Evolutionary conservation across 129 eudicot genomes (phyloP), one percentile per base, ranked within the genome.

Genomic region (Chrysanthemum seticuspe): DNA sequence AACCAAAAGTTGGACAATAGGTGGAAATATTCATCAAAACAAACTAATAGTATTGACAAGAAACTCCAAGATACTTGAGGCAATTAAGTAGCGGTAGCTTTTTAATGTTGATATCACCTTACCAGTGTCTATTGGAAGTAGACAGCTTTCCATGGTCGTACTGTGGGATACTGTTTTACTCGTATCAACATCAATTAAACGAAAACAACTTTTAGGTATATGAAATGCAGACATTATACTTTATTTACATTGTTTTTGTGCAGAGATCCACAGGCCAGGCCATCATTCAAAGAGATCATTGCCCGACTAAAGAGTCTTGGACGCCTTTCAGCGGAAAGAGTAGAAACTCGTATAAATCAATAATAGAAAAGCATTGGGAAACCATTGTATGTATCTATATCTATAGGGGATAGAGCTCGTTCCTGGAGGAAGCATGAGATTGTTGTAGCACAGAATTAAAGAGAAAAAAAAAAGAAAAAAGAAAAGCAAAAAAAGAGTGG

Each of bases 271-370:
- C 86, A 85, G 25, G 79, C 52, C 5, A 84, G 98, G 1, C 98
- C 97, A 14, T 84, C 98, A 19, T 94, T 94, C 77, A 80, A 81
- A 70, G 87, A 94, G 89, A 89, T 94, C 56, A 94, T 94, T 16
- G 36, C 87, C 47, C 92, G 98, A 44, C 91, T 94, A 63, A 94
- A 82, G 67, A 49, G 81, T 70, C 88, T 93, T 50, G 69, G 81
- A 77, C 83, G 65, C 63, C 79, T 92, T 58, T 75, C 76, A 55
- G 79, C 72, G 19, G 95, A 72, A 74, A 78, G 73, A 68, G 29
- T 74, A 40, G 85, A 72, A 65, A 76, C 64, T 27, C 57, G 76
- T 56, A 69, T 67, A 73, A 73, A 70, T 53, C 76, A 77, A 62
- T 75, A 48, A 57, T 54, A 66, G 54, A 70, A 14, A 13, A 53